Evolutionary conservation across 2,329 filamentous ascomycete species (phyloP).

Genomic region (Coleophoma eucalyptorum): DNA sequence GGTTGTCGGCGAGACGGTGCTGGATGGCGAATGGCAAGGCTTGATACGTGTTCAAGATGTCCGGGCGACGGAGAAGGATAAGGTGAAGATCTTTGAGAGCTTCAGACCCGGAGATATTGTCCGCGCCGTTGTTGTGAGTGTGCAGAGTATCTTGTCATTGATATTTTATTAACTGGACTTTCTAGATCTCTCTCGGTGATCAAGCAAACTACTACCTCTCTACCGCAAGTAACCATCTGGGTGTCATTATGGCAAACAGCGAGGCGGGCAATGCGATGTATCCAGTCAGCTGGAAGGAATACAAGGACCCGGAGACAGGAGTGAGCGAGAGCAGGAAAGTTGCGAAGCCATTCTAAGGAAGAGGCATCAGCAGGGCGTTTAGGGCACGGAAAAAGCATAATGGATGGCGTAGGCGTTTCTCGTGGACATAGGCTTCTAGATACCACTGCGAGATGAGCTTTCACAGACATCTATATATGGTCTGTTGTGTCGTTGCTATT

Average conservation of each 20-base stretch:
- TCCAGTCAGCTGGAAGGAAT: slow-evolving; percentile 93
- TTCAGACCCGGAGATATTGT: slow-evolving; percentile 94
- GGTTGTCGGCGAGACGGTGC: slow-evolving; percentile 69
- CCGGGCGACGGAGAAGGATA: slow-evolving; percentile 91
- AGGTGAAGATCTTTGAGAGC: slow-evolving; percentile 84
- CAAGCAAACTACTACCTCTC: slow-evolving; percentile 95
- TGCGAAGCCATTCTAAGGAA: slow-evolving; percentile 72
- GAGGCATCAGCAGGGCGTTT: neutral
- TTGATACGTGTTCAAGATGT: slow-evolving; percentile 88
- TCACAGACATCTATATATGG: no score
- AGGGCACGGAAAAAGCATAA: slow-evolving; percentile 1
- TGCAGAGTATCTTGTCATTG: slow-evolving; percentile 1
- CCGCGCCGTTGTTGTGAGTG: slow-evolving; percentile 68
- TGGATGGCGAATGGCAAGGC: slow-evolving; percentile 79
- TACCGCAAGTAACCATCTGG: slow-evolving; percentile 86
- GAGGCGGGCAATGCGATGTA: slow-evolving; percentile 88
- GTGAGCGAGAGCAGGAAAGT: slow-evolving; percentile 81
- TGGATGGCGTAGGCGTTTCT: slow-evolving; percentile 1
- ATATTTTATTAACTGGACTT: neutral
- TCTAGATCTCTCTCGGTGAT: slow-evolving; percentile 81
- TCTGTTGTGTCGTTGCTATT: no score
- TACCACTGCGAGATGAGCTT: no score
- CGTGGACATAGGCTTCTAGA: no score
- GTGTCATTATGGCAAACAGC: slow-evolving; percentile 89
- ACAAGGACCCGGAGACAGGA: slow-evolving; percentile 78